A percentile compares a stretch with the other conserved stretches of the same genome.
Evolutionary conservation across 768 basidiomycete species (phyloP).

Genomic region (Suillus placidus): DNA sequence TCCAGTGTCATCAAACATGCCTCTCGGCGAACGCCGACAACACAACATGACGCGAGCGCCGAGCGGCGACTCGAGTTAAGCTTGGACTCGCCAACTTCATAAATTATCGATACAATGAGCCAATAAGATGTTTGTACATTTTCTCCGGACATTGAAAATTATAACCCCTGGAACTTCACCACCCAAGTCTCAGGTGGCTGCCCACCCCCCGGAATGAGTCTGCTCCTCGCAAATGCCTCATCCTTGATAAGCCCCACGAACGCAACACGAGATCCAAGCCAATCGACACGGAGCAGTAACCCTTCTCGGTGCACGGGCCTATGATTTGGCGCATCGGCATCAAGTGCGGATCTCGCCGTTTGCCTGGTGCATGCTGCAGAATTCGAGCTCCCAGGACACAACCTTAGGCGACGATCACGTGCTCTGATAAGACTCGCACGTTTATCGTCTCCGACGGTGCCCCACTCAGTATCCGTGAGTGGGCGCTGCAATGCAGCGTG

Average conservation of each 20-base stretch:
- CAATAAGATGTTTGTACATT: background rate
- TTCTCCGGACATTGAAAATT: background rate
- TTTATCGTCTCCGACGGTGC: background rate
- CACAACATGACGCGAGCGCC: too few species aligned
- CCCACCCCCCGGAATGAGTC: slow-evolving; percentile 12
- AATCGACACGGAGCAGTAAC: slow-evolving; percentile 11
- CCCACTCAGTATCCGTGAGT: slow-evolving; percentile 13
- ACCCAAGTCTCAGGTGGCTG: slow-evolving; percentile 13
- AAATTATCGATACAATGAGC: background rate
- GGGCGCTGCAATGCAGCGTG: slow-evolving; percentile 10
- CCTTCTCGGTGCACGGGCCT: background rate
- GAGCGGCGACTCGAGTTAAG: too few species aligned
- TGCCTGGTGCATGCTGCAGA: background rate
- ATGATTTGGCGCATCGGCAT: background rate
- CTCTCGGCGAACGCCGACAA: background rate
- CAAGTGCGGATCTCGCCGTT: background rate
- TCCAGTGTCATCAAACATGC: too few species aligned
- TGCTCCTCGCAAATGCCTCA: slow-evolving; percentile 10
- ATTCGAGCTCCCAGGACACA: background rate
- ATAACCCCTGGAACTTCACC: slow-evolving; percentile 7
- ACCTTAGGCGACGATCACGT: slow-evolving; percentile 3
- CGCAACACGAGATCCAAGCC: slow-evolving; percentile 10
- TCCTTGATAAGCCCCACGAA: slow-evolving; percentile 13
- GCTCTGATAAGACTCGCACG: slow-evolving; percentile 9
- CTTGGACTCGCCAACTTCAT: background rate